A percentile compares a stretch with the other conserved stretches of the same genome.
phyloP scores from a whole-genome alignment of 495 filamentous ascomycete genomes.

The Neurospora tetrasperma region DNA sequence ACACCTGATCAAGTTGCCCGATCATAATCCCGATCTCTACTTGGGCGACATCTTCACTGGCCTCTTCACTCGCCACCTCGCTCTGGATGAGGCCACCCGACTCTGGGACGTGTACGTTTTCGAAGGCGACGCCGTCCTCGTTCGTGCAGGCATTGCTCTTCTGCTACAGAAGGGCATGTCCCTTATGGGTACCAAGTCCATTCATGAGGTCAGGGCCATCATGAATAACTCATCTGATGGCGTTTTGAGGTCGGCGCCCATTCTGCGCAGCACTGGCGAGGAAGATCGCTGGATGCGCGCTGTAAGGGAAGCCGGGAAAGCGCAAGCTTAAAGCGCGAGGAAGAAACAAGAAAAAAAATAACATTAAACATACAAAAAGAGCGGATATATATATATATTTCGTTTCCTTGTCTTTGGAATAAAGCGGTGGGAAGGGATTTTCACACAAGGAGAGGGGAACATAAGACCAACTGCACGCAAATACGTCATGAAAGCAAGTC shows the following conservation, averaged over 20 bases:
- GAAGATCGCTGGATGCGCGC: conserved; percentile 29
- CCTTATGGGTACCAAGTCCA: conserved; percentile 25
- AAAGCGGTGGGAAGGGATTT: not conserved
- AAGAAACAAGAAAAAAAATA: not conserved
- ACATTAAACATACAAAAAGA: not conserved
- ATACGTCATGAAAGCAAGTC: conserved; percentile 5
- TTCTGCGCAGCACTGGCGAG: conserved; percentile 17
- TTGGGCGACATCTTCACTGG: conserved; percentile 41
- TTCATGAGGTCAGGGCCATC: conserved; percentile 22
- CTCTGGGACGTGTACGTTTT: conserved; percentile 94
- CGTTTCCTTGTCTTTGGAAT: not conserved
- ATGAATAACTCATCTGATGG: conserved; percentile 11
- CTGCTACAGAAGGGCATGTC: conserved; percentile 40
- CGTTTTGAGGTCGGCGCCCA: conserved; percentile 3
- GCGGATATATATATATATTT: not conserved
- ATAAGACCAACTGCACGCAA: not conserved
- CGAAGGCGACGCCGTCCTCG: conserved; percentile 74
- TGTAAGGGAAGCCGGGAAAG: conserved; percentile 24
- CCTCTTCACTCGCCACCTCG: conserved; percentile 44
- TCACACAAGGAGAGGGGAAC: not conserved
- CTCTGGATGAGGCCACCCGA: conserved; percentile 62
- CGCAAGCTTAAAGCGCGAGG: not conserved
- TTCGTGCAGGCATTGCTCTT: conserved; percentile 68
- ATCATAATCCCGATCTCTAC: conserved; percentile 40
- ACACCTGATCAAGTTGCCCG: conserved; percentile 46